Percentiles rank a stretch among this genome's conserved stretches.
Conservation (phyloP, 768 basidiomycete species). For the Hirschioporus abietinus region DNA sequence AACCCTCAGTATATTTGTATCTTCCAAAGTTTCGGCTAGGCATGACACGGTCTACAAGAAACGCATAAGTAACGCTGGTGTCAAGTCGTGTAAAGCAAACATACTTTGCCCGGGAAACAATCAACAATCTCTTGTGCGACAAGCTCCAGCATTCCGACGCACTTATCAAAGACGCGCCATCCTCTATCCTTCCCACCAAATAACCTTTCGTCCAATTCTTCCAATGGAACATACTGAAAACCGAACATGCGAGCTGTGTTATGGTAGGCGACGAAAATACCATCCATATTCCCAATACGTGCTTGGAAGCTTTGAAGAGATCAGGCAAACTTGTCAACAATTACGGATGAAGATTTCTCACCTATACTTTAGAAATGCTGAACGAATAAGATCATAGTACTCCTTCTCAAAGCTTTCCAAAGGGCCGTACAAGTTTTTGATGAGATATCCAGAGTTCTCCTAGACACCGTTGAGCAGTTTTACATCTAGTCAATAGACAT, state of each 20-base stretch:
- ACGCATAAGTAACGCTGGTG: slow-evolving; percentile 7
- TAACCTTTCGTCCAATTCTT: slow-evolving; percentile 81
- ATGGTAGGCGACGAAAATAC: slow-evolving; percentile 83
- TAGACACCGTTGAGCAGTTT: slow-evolving; percentile 21
- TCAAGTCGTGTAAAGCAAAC: slow-evolving; percentile 3
- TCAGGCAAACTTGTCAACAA: slow-evolving; percentile 7
- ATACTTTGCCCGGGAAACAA: slow-evolving; percentile 63
- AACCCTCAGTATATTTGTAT: slow-evolving; percentile 41
- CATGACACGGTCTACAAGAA: slow-evolving; percentile 45
- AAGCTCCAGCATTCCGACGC: slow-evolving; percentile 63
- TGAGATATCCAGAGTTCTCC: slow-evolving; percentile 78
- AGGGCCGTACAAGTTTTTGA: slow-evolving; percentile 55
- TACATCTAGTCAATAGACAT: background rate
- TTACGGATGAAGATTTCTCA: slow-evolving; percentile 19
- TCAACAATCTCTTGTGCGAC: slow-evolving; percentile 51
- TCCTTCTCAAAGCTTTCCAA: slow-evolving; percentile 86
- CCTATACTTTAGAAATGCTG: slow-evolving; percentile 94
- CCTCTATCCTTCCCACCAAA: slow-evolving; percentile 65
- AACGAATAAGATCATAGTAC: slow-evolving; percentile 90
- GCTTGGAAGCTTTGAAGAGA: slow-evolving; percentile 72
- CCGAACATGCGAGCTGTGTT: slow-evolving; percentile 86
- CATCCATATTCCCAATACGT: slow-evolving; percentile 96
- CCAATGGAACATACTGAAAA: slow-evolving; percentile 86
- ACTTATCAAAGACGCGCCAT: slow-evolving; percentile 69
- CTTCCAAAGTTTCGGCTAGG: slow-evolving; percentile 53